These are phyloP conservation scores for Apiospora koreana DNA, from an alignment of 2,329 filamentous ascomycete genomes.

Conservation along the genomic window DNA sequence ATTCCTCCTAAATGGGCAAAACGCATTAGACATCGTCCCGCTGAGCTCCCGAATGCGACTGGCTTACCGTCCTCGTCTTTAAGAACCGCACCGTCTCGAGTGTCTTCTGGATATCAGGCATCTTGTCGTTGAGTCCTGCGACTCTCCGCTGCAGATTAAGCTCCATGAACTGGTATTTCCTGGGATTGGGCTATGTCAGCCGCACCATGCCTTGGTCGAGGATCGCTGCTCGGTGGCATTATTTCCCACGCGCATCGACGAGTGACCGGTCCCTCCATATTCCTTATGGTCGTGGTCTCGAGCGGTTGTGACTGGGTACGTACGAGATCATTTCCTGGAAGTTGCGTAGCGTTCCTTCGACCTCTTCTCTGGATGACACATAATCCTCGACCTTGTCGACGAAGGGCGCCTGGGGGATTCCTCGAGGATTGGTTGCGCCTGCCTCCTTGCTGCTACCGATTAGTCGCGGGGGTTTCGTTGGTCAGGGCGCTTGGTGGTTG, in stretches of 20 bases:
- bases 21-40: background rate
- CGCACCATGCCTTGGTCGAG: background rate
- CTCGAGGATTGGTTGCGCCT: slow-evolving; percentile 72
- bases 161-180: slow-evolving; percentile 99
- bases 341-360: slow-evolving; percentile 77
- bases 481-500: background rate
- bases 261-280: background rate
- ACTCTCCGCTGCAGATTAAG: slow-evolving; percentile 84
- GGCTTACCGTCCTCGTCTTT: slow-evolving; percentile 68
- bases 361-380: slow-evolving; percentile 74
- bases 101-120: slow-evolving; percentile 96
- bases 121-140: slow-evolving; percentile 84
- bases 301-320: slow-evolving; percentile 31
- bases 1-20: slow-evolving; percentile 42
- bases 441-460: slow-evolving; percentile 45
- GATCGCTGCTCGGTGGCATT: slow-evolving; percentile 18
- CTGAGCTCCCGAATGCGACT: background rate
- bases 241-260: background rate
- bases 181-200: slow-evolving; percentile 40
- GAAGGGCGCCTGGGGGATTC: slow-evolving; percentile 82
- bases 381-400: slow-evolving; percentile 90
- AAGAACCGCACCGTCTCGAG: slow-evolving; percentile 88
- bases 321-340: slow-evolving; percentile 96
- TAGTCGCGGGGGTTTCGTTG: slow-evolving; percentile 11
- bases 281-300: background rate